Conservation (phyloP, 2,329 filamentous ascomycete species). For the Thelonectria discophora region DNA sequence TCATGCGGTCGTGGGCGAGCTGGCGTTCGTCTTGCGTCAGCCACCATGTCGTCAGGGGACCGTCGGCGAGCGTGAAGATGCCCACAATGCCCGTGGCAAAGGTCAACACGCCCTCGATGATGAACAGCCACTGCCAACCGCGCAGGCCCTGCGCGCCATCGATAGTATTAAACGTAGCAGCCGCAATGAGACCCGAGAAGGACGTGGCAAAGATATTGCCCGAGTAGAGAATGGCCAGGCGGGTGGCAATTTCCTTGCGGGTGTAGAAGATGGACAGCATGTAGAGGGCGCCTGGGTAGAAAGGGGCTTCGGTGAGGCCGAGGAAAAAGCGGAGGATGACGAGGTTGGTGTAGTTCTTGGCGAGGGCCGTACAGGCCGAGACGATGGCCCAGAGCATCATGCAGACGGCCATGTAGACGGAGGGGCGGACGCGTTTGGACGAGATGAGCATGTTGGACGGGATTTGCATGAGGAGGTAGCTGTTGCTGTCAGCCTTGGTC, state of each 20-base stretch:
- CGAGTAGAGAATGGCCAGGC: constrained; percentile 55
- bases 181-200: constrained; percentile 56
- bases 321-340: constrained; percentile 53
- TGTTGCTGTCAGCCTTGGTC: constrained; percentile 6
- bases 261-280: constrained; percentile 64
- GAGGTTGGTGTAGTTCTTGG: constrained; percentile 52
- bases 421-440: constrained; percentile 51
- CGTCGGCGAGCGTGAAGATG: constrained; percentile 48
- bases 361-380: constrained; percentile 52
- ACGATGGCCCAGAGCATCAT: constrained; percentile 52
- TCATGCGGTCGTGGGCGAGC: constrained; percentile 54
- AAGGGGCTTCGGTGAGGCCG: constrained; percentile 51
- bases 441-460: constrained; percentile 52
- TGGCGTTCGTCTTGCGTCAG: constrained; percentile 49
- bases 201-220: constrained; percentile 48
- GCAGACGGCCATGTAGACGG: constrained; percentile 53
- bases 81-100: constrained; percentile 44
- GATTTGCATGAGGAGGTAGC: constrained; percentile 44
- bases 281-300: constrained; percentile 46
- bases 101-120: constrained; percentile 44
- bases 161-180: constrained; percentile 50
- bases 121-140: constrained; percentile 48
- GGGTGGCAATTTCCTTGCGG: constrained; percentile 53
- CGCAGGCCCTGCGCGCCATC: constrained; percentile 40
- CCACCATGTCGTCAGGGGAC: constrained; percentile 50